Base-by-base conservation (phyloP, 2,329 filamentous ascomycete genomes). In the Fusarium musae region DNA sequence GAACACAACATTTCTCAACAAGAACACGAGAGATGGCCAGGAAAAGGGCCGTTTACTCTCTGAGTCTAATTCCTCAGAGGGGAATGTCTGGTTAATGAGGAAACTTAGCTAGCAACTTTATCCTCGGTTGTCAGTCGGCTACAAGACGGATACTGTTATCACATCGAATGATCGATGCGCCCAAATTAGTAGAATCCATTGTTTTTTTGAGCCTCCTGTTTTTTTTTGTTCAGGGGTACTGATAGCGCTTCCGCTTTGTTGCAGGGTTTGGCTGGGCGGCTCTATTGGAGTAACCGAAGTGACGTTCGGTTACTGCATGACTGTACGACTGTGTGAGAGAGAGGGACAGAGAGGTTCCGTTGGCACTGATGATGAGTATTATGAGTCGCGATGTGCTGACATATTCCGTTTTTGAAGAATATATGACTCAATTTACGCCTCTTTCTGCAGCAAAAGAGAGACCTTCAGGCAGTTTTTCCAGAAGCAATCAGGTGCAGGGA, bases 61-160 rank as follows among this genome's bases (percentile, higher is more conserved):
- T 16, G 32, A 58, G 43, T 28, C 42, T n/a, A 39, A 63, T 39
- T 49, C 36, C 44, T 50, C 32, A 8, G 42, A 36, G 47, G 63
- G 57, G 37, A 42, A 47, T 21, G 60, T 26, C 42, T 63, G 52
- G 34, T 60, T 70, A 73, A 73, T 70, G 42, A 73, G 43, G 37
- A 66, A 70, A 70, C n/a, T 30, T 39, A 68, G 50, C 44, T 47
- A 7, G 56, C n/a, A 23, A 23, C 40, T 62, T 75, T 77, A 77
- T 73, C 75, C 75, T 77, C 75, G 75, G 75, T 75, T 70, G 69
- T 50, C 66, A 57, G 34, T 75, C 75, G 69, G 73, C 53, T 72
- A 66, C 53, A 70, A 70, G 67, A 72, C 53, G 54, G 58, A 52
- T 57, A 57, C 59, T 64, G 34, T 42, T 23, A 30, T 58, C 32